Percentiles rank a stretch among this genome's conserved stretches.
These are phyloP conservation scores for Agrocybe praecox DNA, from an alignment of 768 basidiomycete genomes.

Conservation along the genomic window DNA sequence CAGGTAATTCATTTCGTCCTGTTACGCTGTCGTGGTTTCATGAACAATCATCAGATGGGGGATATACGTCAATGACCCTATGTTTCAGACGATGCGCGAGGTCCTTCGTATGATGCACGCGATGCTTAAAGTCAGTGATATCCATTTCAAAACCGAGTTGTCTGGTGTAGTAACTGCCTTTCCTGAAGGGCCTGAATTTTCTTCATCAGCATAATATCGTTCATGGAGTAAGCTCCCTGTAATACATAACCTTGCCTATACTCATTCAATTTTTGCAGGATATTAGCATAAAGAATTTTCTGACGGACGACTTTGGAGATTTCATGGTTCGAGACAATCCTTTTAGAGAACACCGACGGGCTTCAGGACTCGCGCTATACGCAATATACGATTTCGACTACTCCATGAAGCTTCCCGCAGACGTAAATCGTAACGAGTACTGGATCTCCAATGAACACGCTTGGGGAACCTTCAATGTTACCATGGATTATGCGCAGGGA, in stretches of 20 bases:
- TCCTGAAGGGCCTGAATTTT: slow-evolving; percentile 15
- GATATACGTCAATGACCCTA: too few species aligned
- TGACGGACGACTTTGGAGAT: slow-evolving; percentile 18
- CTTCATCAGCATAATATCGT: slow-evolving; percentile 21
- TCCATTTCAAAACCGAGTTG: neutral
- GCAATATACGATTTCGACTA: slow-evolving; percentile 22
- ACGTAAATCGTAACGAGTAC: neutral
- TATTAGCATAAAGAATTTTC: slow-evolving; percentile 13
- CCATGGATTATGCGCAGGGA: slow-evolving; percentile 18
- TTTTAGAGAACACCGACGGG: slow-evolving; percentile 4
- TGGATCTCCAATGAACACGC: slow-evolving; percentile 13
- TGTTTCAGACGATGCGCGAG: neutral
- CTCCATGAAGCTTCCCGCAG: slow-evolving; percentile 15
- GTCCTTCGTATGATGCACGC: slow-evolving; percentile 12
- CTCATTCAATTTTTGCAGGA: neutral
- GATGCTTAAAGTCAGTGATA: slow-evolving; percentile 11
- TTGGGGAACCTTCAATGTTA: slow-evolving; percentile 6
- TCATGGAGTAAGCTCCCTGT: slow-evolving; percentile 15
- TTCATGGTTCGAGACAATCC: neutral
- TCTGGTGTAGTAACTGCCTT: neutral
- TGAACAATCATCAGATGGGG: neutral
- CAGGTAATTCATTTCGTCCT: slow-evolving; percentile 16
- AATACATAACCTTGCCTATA: neutral
- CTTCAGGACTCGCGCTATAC: slow-evolving; percentile 13
- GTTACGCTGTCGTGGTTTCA: slow-evolving; percentile 8